Percentiles rank a stretch among this genome's conserved stretches.
phyloP scores from a whole-genome alignment of 768 basidiomycete genomes.

The Boletus reticulatus region DNA sequence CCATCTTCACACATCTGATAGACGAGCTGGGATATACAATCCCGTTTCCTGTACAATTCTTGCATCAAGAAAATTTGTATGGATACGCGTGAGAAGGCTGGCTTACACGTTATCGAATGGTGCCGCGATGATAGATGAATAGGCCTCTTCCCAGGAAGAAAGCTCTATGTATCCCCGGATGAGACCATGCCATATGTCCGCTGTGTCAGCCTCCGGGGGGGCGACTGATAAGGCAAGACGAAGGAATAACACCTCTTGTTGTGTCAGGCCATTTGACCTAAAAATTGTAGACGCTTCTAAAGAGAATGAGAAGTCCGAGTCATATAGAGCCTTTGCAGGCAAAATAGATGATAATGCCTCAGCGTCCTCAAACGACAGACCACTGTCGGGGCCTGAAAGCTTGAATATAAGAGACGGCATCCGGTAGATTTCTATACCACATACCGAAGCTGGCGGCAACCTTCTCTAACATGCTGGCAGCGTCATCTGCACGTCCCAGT shows the following conservation, averaged over 20 bases:
- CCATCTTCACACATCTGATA: slow-evolving; percentile 92
- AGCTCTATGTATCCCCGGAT: slow-evolving; percentile 75
- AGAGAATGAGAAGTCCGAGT: slow-evolving; percentile 73
- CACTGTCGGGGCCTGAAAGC: slow-evolving; percentile 45
- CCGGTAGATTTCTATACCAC: slow-evolving; percentile 22
- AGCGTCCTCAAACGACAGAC: slow-evolving; percentile 56
- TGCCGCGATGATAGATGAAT: slow-evolving; percentile 67
- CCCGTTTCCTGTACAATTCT: slow-evolving; percentile 60
- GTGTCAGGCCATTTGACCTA: slow-evolving; percentile 51
- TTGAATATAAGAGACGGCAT: neutral
- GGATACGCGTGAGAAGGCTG: slow-evolving; percentile 5
- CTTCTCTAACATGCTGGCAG: slow-evolving; percentile 67
- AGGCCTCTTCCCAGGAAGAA: slow-evolving; percentile 83
- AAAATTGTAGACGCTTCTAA: slow-evolving; percentile 75
- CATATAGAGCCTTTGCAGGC: slow-evolving; percentile 52
- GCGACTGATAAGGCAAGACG: slow-evolving; percentile 78
- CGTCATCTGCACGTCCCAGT: slow-evolving; percentile 69
- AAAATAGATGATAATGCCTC: slow-evolving; percentile 62
- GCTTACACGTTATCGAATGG: slow-evolving; percentile 82
- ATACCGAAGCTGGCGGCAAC: slow-evolving; percentile 74
- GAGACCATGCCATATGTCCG: slow-evolving; percentile 76
- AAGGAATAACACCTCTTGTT: slow-evolving; percentile 71
- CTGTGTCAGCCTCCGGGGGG: slow-evolving; percentile 49
- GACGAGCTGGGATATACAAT: slow-evolving; percentile 78
- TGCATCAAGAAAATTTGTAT: slow-evolving; percentile 1